Percentiles rank a stretch among this genome's conserved stretches.
phyloP scores from a whole-genome alignment of 2,329 filamentous ascomycete species.

The Fusarium torulosum region DNA sequence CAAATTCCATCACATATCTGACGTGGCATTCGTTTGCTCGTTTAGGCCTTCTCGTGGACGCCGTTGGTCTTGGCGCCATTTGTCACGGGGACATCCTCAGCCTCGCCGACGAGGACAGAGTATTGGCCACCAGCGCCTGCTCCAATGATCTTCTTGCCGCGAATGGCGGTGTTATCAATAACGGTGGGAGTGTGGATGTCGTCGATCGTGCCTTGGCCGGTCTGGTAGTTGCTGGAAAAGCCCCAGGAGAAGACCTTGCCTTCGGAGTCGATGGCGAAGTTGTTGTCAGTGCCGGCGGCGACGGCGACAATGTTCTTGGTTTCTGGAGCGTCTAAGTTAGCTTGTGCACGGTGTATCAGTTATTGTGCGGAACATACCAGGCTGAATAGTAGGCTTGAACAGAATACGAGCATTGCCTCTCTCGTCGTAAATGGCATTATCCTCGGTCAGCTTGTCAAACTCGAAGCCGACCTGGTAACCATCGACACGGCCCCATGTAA shows the following conservation, averaged over 20 bases:
- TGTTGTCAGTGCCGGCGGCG: conserved; percentile 78
- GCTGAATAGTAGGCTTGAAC: conserved; percentile 54
- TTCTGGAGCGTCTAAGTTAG: conserved; percentile 47
- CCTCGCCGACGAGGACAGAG: conserved; percentile 69
- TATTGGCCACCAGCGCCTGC: conserved; percentile 93
- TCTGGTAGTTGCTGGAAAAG: conserved; percentile 84
- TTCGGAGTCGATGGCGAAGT: conserved; percentile 75
- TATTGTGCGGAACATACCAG: conserved; percentile 57
- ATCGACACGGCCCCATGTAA: conserved; percentile 72
- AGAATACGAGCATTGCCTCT: conserved; percentile 75
- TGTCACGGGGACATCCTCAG: conserved; percentile 48
- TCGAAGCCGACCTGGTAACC: conserved; percentile 68
- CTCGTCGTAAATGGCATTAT: conserved; percentile 72
- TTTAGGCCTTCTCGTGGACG: conserved; percentile 31
- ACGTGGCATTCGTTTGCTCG: conserved; percentile 20
- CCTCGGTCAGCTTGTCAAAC: conserved; percentile 61
- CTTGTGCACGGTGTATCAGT: neutral
- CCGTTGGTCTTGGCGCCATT: conserved; percentile 51
- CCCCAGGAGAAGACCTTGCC: conserved; percentile 85
- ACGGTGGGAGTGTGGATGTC: conserved; percentile 82
- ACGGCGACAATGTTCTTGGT: conserved; percentile 67
- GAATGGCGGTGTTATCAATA: conserved; percentile 87
- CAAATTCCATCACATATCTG: conserved; percentile 13
- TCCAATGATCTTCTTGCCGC: conserved; percentile 78
- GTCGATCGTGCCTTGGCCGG: conserved; percentile 81